Conservation (phyloP, 2,329 filamentous ascomycete species). For the Periconia sp. region DNA sequence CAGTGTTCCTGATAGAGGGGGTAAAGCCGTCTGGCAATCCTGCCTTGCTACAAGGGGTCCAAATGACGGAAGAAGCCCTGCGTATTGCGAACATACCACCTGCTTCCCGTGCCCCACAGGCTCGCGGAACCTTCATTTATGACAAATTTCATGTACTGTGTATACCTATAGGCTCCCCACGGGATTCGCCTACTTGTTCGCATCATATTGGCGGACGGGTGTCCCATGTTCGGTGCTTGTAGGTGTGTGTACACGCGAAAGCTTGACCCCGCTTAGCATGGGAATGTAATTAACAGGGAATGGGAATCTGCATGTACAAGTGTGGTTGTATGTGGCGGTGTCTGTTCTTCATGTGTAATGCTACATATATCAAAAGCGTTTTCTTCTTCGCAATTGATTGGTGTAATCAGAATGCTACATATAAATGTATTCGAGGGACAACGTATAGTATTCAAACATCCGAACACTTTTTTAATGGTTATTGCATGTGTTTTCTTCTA, state of each 20-base stretch:
- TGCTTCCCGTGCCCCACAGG: neutral
- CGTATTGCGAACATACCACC: constrained; percentile 2
- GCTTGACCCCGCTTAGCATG: neutral
- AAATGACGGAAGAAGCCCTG: neutral
- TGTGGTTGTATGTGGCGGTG: too few species aligned
- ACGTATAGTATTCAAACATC: too few species aligned
- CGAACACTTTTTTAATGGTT: too few species aligned
- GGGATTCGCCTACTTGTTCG: neutral
- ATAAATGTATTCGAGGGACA: too few species aligned
- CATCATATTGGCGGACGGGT: neutral
- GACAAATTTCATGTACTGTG: neutral
- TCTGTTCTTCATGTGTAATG: too few species aligned
- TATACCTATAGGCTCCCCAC: neutral
- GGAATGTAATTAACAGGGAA: neutral
- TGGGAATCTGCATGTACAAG: too few species aligned
- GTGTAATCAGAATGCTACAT: too few species aligned
- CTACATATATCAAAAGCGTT: too few species aligned
- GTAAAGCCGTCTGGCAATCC: neutral
- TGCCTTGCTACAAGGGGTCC: neutral
- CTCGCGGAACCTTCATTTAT: too few species aligned
- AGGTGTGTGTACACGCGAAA: neutral
- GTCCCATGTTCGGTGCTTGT: neutral
- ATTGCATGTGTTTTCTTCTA: too few species aligned
- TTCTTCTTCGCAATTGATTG: too few species aligned
- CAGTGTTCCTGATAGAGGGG: neutral